Conservation (phyloP, 2,329 filamentous ascomycete species). For the Fusarium verticillioides region DNA sequence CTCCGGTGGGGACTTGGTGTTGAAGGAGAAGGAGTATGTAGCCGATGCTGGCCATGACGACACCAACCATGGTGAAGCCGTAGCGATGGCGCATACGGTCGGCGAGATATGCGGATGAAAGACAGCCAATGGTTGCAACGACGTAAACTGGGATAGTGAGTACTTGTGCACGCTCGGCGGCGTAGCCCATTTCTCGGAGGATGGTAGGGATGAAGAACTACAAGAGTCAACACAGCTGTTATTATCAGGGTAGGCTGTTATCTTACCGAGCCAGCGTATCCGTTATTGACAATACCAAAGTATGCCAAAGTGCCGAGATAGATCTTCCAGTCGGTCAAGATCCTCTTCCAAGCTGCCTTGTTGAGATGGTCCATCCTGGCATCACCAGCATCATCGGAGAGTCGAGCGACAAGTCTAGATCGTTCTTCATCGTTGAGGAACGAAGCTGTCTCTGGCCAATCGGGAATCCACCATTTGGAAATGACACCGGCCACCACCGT, state of each 20-base stretch:
- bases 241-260: fast-evolving
- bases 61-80: constrained; percentile 11
- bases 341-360: constrained; percentile 64
- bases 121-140: constrained; percentile 69
- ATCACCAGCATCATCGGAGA: constrained; percentile 53
- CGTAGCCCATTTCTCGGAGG: constrained; percentile 68
- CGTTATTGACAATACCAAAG: constrained; percentile 59
- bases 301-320: constrained; percentile 1
- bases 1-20: constrained; percentile 3
- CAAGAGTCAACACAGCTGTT: fast-evolving
- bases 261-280: constrained; percentile 62
- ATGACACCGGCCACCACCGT: constrained; percentile 73
- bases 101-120: constrained; percentile 55
- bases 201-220: constrained; percentile 71
- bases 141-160: constrained; percentile 71
- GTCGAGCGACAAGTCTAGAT: constrained; percentile 73
- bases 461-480: constrained; percentile 78
- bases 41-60: constrained; percentile 1
- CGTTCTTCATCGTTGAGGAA: constrained; percentile 81
- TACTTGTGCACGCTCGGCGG: constrained; percentile 68
- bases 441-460: constrained; percentile 76
- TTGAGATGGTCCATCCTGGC: constrained; percentile 26
- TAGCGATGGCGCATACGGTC: constrained; percentile 3
- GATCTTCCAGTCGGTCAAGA: constrained; percentile 69
- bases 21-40: constrained; percentile 15